phyloP scores from a whole-genome alignment of 768 basidiomycete species.

The Boletus edulis region DNA sequence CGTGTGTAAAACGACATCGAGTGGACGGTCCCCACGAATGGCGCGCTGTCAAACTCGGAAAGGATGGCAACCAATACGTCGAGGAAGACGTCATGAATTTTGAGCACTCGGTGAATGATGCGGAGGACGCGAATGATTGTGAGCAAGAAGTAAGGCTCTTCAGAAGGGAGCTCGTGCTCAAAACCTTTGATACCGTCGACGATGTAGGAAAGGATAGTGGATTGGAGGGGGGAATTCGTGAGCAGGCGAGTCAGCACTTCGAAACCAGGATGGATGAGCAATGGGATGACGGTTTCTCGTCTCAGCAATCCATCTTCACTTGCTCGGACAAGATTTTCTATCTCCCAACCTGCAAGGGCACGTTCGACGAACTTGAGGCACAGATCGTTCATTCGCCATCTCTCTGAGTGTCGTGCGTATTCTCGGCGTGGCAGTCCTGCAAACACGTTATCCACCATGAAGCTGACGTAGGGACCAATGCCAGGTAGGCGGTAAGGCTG shows the following conservation, averaged over 20 bases:
- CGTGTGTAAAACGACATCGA: conserved; percentile 68
- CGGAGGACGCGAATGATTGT: conserved; percentile 80
- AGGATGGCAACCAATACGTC: conserved; percentile 83
- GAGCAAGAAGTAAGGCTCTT: conserved; percentile 67
- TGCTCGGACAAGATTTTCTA: conserved; percentile 64
- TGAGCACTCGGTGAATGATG: conserved; percentile 76
- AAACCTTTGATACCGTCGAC: conserved; percentile 79
- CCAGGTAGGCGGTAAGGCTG: conserved; percentile 83
- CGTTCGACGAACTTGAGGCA: conserved; percentile 85
- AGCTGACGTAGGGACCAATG: conserved; percentile 77
- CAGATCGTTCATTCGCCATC: conserved; percentile 85
- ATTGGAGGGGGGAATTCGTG: conserved; percentile 68
- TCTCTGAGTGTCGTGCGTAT: conserved; percentile 69
- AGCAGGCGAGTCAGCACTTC: conserved; percentile 80
- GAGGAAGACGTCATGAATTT: conserved; percentile 85
- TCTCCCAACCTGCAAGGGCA: conserved; percentile 75
- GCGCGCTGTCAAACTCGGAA: conserved; percentile 56
- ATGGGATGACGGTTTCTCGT: conserved; percentile 52
- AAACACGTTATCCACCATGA: conserved; percentile 89
- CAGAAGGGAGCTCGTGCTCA: conserved; percentile 63
- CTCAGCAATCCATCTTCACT: conserved; percentile 53
- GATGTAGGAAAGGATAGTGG: conserved; percentile 72
- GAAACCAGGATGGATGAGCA: conserved; percentile 81
- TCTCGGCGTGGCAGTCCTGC: conserved; percentile 72
- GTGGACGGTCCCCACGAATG: conserved; percentile 53